These are phyloP conservation scores for Boletus speciosus DNA, from an alignment of 768 basidiomycete genomes.

Conservation along the genomic window DNA sequence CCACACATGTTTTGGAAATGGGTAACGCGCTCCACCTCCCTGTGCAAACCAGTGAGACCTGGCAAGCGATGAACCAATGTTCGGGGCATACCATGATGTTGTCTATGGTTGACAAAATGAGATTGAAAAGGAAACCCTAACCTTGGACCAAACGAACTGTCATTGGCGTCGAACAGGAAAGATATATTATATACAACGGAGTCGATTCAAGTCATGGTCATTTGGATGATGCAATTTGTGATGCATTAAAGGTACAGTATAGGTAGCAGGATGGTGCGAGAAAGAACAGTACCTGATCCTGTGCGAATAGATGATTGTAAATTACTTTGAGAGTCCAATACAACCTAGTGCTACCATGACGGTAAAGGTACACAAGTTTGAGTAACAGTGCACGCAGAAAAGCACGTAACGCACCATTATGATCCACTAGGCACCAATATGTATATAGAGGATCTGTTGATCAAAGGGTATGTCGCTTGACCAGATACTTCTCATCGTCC, in stretches of 20 bases:
- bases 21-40: constrained; percentile 86
- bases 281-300: no score
- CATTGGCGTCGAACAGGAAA: no score
- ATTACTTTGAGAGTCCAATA: no score
- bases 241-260: no score
- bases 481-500: neutral
- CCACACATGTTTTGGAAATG: constrained; percentile 94
- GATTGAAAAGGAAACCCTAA: constrained; percentile 11
- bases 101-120: neutral
- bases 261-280: no score
- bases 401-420: neutral
- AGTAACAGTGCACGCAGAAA: neutral
- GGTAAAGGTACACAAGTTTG: no score
- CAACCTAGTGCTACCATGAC: no score
- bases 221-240: no score
- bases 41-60: constrained; percentile 25
- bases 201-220: no score
- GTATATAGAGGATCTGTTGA: neutral
- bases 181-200: no score
- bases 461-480: neutral
- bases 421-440: neutral
- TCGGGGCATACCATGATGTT: constrained; percentile 13
- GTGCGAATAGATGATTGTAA: no score
- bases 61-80: neutral
- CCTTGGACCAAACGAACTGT: neutral